Evolutionary conservation across 2,329 filamentous ascomycete genomes (phyloP).

Genomic region (Plectosphaerella plurivora): DNA sequence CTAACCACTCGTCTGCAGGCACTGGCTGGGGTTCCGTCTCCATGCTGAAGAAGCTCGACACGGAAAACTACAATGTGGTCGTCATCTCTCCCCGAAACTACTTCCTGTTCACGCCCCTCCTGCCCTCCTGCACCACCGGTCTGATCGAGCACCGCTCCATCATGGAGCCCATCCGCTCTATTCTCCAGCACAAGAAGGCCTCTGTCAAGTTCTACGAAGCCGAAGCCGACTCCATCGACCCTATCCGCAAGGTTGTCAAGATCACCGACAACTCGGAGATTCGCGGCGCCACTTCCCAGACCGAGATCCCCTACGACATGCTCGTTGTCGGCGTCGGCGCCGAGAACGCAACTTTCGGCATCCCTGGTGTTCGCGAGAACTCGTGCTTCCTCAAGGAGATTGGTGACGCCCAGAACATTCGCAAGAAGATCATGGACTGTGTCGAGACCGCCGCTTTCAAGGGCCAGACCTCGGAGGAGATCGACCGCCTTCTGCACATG

Average conservation of each 20-base stretch:
- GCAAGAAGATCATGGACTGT: conserved; percentile 99
- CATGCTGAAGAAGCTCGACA: conserved; percentile 96
- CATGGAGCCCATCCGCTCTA: conserved; percentile 97
- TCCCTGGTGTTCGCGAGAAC: conserved; percentile 90
- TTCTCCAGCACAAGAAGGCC: conserved; percentile 90
- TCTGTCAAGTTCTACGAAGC: conserved; percentile 97
- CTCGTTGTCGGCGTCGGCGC: conserved; percentile 95
- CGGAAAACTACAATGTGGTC: conserved; percentile 97
- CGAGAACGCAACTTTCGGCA: conserved; percentile 97
- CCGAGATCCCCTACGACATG: conserved; percentile 96
- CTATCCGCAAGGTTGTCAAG: conserved; percentile 80
- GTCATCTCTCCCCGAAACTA: conserved; percentile 98
- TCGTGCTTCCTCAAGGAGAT: conserved; percentile 99
- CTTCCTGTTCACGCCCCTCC: conserved; percentile 97
- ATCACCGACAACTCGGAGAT: conserved; percentile 92
- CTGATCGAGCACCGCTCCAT: conserved; percentile 98
- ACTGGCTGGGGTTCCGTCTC: conserved; percentile 96
- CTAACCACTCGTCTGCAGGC: conserved; percentile 46
- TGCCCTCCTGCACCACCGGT: conserved; percentile 96
- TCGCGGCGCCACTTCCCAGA: conserved; percentile 76
- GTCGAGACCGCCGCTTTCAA: conserved; percentile 98
- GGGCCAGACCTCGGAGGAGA: conserved; percentile 81
- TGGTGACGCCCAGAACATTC: conserved; percentile 88
- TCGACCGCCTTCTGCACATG: conserved; percentile 96
- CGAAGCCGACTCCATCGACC: conserved; percentile 92